phyloP scores from a whole-genome alignment of 2,329 filamentous ascomycete species.

The Aspergillus carbonarius region DNA sequence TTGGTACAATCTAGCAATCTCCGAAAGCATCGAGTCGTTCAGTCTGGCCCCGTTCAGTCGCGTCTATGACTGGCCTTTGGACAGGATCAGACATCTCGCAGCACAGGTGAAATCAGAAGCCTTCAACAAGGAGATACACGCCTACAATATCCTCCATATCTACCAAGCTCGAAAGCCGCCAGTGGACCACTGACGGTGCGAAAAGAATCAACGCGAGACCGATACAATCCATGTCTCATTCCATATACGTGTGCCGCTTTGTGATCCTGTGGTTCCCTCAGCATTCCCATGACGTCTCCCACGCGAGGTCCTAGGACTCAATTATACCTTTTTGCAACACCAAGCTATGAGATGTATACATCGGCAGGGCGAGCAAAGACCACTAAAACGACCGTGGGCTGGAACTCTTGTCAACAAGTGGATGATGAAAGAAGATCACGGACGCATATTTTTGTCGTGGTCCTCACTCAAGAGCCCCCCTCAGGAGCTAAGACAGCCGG shows the following conservation, averaged over 20 bases:
- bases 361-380: no score
- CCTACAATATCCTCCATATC: slow-evolving; percentile 61
- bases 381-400: no score
- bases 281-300: no score
- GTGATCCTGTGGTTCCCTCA: no score
- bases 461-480: no score
- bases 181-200: slow-evolving; percentile 10
- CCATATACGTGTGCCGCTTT: not conserved
- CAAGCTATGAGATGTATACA: no score
- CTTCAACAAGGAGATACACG: slow-evolving; percentile 65
- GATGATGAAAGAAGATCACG: no score
- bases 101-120: slow-evolving; percentile 66
- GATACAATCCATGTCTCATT: not conserved
- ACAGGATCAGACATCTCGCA: slow-evolving; percentile 64
- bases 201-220: not conserved
- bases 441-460: no score
- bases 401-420: no score
- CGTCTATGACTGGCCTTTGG: slow-evolving; percentile 58
- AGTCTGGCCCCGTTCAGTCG: slow-evolving; percentile 71
- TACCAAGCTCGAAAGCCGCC: slow-evolving; percentile 45
- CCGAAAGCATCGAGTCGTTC: slow-evolving; percentile 70
- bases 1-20: slow-evolving; percentile 81
- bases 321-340: no score
- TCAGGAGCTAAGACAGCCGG: no score
- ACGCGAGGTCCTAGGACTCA: no score